These are phyloP conservation scores for Solanum sparsipilum DNA, from an alignment of 257 asterid genomes.

Conservation along the genomic window DNA sequence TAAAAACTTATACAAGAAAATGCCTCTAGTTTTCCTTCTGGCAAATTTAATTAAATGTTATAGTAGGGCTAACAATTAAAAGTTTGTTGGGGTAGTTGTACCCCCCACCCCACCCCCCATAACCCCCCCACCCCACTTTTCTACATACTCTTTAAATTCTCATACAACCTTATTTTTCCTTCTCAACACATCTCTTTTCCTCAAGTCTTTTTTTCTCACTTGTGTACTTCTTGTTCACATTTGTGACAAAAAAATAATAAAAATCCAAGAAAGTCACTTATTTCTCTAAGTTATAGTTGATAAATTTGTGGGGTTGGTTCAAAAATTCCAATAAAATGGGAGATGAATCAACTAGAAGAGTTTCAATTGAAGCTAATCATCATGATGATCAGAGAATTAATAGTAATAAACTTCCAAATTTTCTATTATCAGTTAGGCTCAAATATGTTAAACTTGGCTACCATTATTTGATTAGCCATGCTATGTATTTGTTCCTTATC, in stretches of 20 bases:
- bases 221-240: neutral
- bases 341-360: slow-evolving; percentile 8
- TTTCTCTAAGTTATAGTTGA: neutral
- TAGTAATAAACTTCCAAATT: slow-evolving; percentile 35
- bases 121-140: neutral
- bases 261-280: neutral
- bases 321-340: slow-evolving; percentile 16
- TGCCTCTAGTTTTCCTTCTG: slow-evolving; percentile 21
- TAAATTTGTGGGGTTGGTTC: neutral
- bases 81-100: slow-evolving; percentile 65
- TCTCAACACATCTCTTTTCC: neutral
- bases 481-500: slow-evolving; percentile 32
- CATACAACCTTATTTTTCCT: slow-evolving; percentile 7
- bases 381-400: neutral
- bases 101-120: neutral
- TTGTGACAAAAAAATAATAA: neutral
- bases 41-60: slow-evolving; percentile 35
- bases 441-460: slow-evolving; percentile 64
- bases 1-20: neutral
- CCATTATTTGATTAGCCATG: slow-evolving; percentile 44
- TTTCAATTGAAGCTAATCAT: slow-evolving; percentile 23
- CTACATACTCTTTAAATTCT: slow-evolving; percentile 28
- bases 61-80: slow-evolving; percentile 25
- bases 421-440: slow-evolving; percentile 37
- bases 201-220: neutral